Percentiles rank a stretch among this genome's conserved stretches.
Evolutionary conservation across 352 stramenopile species (phyloP).

Genomic region (Globisporangium camurandrum): DNA sequence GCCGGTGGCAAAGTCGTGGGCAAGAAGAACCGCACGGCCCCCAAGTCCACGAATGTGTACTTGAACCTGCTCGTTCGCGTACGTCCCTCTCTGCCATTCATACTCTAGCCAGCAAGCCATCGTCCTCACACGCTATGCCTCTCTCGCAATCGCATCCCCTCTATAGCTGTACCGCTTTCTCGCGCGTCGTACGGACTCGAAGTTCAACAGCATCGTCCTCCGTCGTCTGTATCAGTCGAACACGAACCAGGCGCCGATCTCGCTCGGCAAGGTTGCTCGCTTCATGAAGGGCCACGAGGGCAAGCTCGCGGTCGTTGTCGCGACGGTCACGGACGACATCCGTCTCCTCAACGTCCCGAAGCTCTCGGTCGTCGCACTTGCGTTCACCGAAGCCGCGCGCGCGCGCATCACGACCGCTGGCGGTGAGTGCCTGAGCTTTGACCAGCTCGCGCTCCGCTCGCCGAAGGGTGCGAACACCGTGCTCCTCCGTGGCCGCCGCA

Average conservation of each 20-base stretch:
- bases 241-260: conserved; percentile 98
- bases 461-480: conserved; percentile 98
- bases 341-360: conserved; percentile 95
- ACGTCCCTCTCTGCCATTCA: conserved; percentile 14
- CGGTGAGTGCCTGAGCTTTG: conserved; percentile 99
- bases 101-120: neutral
- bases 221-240: conserved; percentile 99
- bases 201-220: conserved; percentile 98
- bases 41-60: conserved; percentile 99
- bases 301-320: conserved; percentile 98
- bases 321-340: conserved; percentile 98
- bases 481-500: conserved; percentile 96
- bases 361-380: conserved; percentile 94
- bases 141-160: neutral
- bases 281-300: conserved; percentile 99
- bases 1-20: conserved; percentile 96
- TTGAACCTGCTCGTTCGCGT: conserved; percentile 95
- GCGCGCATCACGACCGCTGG: conserved; percentile 97
- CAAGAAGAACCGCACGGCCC: conserved; percentile 96
- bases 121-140: neutral
- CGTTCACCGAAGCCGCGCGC: conserved; percentile 97
- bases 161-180: conserved; percentile 94
- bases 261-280: conserved; percentile 91
- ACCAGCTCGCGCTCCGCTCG: conserved; percentile 97
- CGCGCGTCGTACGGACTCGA: conserved; percentile 95